Base-by-base conservation (phyloP, 1,284 basidiomycete species). In the Puccinia horiana region DNA sequence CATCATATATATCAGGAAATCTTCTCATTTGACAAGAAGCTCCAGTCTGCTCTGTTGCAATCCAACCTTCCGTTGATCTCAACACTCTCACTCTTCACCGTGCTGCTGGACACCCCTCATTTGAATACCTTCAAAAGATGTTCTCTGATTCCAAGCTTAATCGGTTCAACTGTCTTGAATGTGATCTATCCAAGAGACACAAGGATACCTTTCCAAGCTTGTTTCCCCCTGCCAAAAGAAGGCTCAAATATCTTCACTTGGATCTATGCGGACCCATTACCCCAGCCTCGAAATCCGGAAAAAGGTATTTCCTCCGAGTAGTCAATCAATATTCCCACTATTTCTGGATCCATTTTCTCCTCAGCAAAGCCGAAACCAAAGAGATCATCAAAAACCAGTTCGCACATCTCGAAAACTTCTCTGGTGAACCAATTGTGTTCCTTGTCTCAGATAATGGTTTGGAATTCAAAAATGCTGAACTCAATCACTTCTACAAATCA, bases 361-460 rank as follows among this genome's bases (percentile, higher is more conserved):
- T n/a, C 3, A n/a, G 32, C 44, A 76, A 76, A n/a, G 40, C 54
- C 26, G 49, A 63, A 4, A 44, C 35, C 47, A 65, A n/a, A 3
- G 11, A 74, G 1, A 11, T 49, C 32, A 58, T 76, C 26, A 29
- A 32, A 4, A 35, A 16, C 20, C 65, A 69, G 14, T 35, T 54
- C 23, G 40, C 12, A 26, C 44, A 49, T 14, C 14, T 29, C 37
- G 44, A 78, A 35, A 52, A 16, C 8, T 16, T 26, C 2, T 49
- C 44, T 26, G 49, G 49, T 9, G 29, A n/a, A 26, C 29, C 11
- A 26, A 11, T 78, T 1, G 37, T 26, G n/a, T 11, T 26, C 20
- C 12, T 80, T 8, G 65, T 80, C 4, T 72, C 52, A 14, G 67
- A 80, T 37, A 80, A 80, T 44, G 77, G 77, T 23, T 16, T 35